Evolutionary conservation across 257 asterid species (phyloP), one percentile per base, ranked within the genome.

Genomic region (Striga asiatica): DNA sequence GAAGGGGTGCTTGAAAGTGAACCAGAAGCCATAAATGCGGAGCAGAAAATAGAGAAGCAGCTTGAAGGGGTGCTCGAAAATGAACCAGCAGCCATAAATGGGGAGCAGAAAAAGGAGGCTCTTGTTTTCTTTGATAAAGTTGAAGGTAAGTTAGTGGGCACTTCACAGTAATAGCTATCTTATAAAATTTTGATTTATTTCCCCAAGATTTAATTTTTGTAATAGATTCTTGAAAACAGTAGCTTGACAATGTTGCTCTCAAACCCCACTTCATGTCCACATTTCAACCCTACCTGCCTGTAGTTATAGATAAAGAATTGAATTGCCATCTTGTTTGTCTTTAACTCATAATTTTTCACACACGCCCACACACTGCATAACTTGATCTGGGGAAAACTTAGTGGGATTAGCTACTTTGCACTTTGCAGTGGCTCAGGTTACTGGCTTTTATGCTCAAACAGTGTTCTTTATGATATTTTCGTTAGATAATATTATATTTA

Each of bases 41-140:
- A 69, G 41, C 54, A 52, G 7, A 27, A 27, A 27, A 27, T 27
- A 56, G 19, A 6, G 24, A 67, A 64, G 66, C 74, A 62, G 21
- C 35, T 29, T 51, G 53, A 32, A 58, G 55, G 54, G 58, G 55
- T 49, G 46, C 66, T 58, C 70, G 73, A 51, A 52, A 62, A 58
- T 25, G 74, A 24, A 60, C 1, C 49, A 39, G 48, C 56, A 58
- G 8, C 62, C 65, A 58, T 46, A 22, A 75, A 70, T 54, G 76
- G 46, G 38, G 71, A 34, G 50, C 60, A 54, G 16, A 64, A 66
- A 29, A 31, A 71, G 24, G 61, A 56, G 11, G 64, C 64, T 64
- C 71, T 68, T 61, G 83, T 88, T 62, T 88, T 71, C 76, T 66
- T 76, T 62, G 84, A 81, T 64, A 63, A 74, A 51, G 62, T 60